phyloP scores from a whole-genome alignment of 2,329 filamentous ascomycete species.

The Myriosclerotinia curreyana region DNA sequence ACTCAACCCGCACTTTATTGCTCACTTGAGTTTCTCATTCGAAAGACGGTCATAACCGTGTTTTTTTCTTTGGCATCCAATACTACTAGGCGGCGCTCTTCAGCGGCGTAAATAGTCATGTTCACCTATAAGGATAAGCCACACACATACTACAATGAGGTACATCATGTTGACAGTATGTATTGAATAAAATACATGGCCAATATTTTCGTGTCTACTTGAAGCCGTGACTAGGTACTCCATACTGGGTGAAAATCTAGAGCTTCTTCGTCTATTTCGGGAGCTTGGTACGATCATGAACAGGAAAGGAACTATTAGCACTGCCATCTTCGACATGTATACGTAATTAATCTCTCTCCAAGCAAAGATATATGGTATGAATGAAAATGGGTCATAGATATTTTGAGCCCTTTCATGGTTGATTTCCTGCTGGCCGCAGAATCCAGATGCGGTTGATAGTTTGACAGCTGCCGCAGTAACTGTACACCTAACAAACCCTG shows the following conservation, averaged over 20 bases:
- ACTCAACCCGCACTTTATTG: background rate
- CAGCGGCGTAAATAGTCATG: background rate
- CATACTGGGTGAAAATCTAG: background rate
- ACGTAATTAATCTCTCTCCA: background rate
- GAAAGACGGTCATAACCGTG: background rate
- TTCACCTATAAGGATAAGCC: conserved; percentile 11
- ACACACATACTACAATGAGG: conserved; percentile 12
- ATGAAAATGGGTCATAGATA: no score
- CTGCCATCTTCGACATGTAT: background rate
- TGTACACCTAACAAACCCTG: background rate
- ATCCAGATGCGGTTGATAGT: background rate
- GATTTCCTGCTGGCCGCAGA: background rate
- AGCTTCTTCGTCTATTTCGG: background rate
- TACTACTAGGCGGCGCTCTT: conserved; percentile 15
- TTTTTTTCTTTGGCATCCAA: background rate
- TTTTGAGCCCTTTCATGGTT: background rate
- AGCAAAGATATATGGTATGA: background rate
- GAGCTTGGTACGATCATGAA: background rate
- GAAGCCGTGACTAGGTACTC: background rate
- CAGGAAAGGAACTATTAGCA: background rate
- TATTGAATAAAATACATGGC: background rate
- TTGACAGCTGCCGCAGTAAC: conserved; percentile 3
- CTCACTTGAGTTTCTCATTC: background rate
- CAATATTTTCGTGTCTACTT: background rate
- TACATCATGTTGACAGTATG: conserved; percentile 2